Conservation (phyloP, 768 basidiomycete species). For the button mushroom (Agaricus bisporus) region DNA sequence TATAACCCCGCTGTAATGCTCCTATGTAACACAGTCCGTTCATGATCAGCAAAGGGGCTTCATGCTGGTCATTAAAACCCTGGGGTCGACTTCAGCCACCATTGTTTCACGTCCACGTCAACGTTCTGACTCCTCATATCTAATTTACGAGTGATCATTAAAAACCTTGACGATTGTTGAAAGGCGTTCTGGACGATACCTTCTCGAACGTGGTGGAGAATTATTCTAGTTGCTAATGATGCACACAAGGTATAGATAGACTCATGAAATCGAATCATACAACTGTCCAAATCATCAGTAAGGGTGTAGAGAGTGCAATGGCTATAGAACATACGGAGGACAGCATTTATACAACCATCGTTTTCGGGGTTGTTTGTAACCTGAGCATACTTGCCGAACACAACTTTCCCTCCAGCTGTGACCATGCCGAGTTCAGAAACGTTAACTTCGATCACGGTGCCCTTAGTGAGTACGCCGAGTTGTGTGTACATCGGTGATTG, state of each 20-base stretch:
- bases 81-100: background rate
- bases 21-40: too few species aligned
- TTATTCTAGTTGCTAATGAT: slow-evolving; percentile 13
- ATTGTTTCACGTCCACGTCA: background rate
- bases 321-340: slow-evolving; percentile 59
- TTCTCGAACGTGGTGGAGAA: background rate
- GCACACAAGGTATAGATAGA: background rate
- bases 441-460: slow-evolving; percentile 97
- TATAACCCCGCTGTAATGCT: too few species aligned
- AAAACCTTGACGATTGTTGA: too few species aligned
- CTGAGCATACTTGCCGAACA: slow-evolving; percentile 91
- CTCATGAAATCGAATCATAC: slow-evolving; percentile 16
- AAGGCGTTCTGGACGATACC: too few species aligned
- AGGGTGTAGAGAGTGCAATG: background rate
- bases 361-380: slow-evolving; percentile 95
- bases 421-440: slow-evolving; percentile 98
- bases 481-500: slow-evolving; percentile 98
- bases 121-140: too few species aligned
- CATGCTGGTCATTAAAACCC: too few species aligned
- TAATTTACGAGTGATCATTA: too few species aligned
- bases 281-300: slow-evolving; percentile 14
- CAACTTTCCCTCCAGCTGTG: slow-evolving; percentile 92
- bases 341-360: slow-evolving; percentile 94
- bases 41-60: too few species aligned
- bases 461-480: slow-evolving; percentile 95